phyloP scores from a whole-genome alignment of 768 basidiomycete species.

The Russula brevipes region DNA sequence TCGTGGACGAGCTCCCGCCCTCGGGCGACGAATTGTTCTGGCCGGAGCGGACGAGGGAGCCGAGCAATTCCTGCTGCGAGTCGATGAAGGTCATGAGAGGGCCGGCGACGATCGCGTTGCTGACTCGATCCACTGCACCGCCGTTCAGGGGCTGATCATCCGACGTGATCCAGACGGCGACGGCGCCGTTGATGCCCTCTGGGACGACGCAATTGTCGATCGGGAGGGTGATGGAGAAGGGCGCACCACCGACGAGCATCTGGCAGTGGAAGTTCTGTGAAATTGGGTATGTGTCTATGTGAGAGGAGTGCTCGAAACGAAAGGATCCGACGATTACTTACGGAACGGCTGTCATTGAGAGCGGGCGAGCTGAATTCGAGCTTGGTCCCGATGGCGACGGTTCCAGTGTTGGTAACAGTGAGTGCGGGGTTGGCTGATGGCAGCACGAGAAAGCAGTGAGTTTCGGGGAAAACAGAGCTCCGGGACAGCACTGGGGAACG shows the following conservation, averaged over 20 bases:
- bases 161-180: constrained; percentile 65
- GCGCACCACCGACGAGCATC: constrained; percentile 62
- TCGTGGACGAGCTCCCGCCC: background rate
- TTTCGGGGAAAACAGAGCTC: accelerated
- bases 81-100: constrained; percentile 67
- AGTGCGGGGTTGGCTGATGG: constrained; percentile 53
- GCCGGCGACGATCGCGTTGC: constrained; percentile 58
- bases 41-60: constrained; percentile 38
- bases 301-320: background rate
- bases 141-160: constrained; percentile 57
- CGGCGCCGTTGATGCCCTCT: constrained; percentile 61
- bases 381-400: constrained; percentile 50
- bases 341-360: constrained; percentile 46
- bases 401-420: constrained; percentile 57
- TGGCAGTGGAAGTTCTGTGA: constrained; percentile 60
- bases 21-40: constrained; percentile 2
- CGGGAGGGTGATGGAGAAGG: constrained; percentile 54
- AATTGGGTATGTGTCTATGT: background rate
- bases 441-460: no score
- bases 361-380: constrained; percentile 57
- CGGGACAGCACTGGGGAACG: constrained; percentile 14
- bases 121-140: constrained; percentile 53
- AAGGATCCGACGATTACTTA: constrained; percentile 29
- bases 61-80: constrained; percentile 48
- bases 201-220: constrained; percentile 61